phyloP scores from a whole-genome alignment of 129 eudicot species.

The Oenanthe sinensis region DNA sequence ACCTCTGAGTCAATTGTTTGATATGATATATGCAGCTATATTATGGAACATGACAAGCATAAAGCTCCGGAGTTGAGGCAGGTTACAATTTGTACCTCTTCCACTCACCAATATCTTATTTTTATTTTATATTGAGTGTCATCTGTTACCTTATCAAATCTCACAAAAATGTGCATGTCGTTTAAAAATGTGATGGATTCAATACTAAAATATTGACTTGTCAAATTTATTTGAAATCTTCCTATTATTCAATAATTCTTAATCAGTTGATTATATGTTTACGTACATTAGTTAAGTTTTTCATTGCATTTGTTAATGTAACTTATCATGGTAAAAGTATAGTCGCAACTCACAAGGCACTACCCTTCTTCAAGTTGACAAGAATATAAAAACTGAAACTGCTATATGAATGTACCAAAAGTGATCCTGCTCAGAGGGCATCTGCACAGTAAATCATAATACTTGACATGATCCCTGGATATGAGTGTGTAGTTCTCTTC shows the following conservation, averaged over 20 bases:
- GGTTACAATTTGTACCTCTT: constrained; percentile 31
- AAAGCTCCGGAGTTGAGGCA: constrained; percentile 86
- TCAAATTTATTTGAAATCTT: neutral
- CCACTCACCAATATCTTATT: neutral
- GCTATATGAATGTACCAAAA: neutral
- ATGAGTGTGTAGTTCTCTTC: neutral
- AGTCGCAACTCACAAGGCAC: neutral
- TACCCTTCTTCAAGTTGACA: neutral
- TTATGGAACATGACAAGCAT: constrained; percentile 80
- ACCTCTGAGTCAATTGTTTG: neutral
- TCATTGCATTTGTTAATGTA: neutral
- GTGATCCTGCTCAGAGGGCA: neutral
- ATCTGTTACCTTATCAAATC: neutral
- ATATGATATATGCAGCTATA: constrained; percentile 44
- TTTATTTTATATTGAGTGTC: neutral
- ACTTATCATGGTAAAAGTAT: neutral
- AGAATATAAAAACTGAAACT: neutral
- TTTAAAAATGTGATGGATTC: neutral
- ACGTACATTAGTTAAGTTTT: neutral
- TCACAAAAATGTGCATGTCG: neutral
- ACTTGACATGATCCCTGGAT: neutral
- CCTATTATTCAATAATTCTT: neutral
- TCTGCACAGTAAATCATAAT: neutral
- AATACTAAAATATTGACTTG: neutral
- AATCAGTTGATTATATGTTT: neutral